A percentile compares a stretch with the other conserved stretches of the same genome.
phyloP scores from a whole-genome alignment of 2,329 filamentous ascomycete genomes.

The Sphaerostilbella broomeana region DNA sequence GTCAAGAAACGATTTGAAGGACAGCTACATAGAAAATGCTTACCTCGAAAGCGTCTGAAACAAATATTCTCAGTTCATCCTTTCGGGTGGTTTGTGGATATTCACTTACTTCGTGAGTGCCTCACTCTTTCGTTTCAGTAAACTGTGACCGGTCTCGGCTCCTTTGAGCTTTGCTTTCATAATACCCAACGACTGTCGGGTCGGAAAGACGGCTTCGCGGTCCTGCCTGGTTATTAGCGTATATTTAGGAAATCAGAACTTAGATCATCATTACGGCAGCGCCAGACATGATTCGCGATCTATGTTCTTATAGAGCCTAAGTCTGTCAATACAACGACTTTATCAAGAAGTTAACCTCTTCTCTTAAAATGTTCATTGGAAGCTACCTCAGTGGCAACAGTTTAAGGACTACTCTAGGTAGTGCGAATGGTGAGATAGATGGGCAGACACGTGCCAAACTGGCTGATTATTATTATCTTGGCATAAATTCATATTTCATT shows the following conservation, averaged over 20 bases:
- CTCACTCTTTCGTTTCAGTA: constrained; percentile 96
- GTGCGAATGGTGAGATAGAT: too few species aligned
- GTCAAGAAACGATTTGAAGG: background rate
- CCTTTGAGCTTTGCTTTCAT: constrained; percentile 99
- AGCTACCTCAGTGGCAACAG: too few species aligned
- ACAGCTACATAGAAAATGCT: background rate
- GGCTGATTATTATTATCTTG: too few species aligned
- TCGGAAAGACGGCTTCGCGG: constrained; percentile 94
- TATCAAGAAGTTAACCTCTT: too few species aligned
- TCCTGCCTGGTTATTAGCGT: too few species aligned
- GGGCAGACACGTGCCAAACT: too few species aligned
- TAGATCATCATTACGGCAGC: constrained; percentile 23
- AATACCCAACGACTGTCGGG: constrained; percentile 87
- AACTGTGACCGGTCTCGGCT: constrained; percentile 81
- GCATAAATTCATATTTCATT: too few species aligned
- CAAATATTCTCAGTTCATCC: background rate
- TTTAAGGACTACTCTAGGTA: too few species aligned
- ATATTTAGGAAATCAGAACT: background rate
- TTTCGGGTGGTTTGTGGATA: too few species aligned
- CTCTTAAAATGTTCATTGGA: too few species aligned
- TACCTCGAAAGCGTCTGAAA: constrained; percentile 80
- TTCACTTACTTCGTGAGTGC: constrained; percentile 81
- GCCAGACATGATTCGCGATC: constrained; percentile 25
- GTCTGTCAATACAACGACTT: too few species aligned
- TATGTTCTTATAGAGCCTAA: constrained; percentile 1